Base-by-base conservation (phyloP, 768 basidiomycete genomes). In the Lentinula boryana region DNA sequence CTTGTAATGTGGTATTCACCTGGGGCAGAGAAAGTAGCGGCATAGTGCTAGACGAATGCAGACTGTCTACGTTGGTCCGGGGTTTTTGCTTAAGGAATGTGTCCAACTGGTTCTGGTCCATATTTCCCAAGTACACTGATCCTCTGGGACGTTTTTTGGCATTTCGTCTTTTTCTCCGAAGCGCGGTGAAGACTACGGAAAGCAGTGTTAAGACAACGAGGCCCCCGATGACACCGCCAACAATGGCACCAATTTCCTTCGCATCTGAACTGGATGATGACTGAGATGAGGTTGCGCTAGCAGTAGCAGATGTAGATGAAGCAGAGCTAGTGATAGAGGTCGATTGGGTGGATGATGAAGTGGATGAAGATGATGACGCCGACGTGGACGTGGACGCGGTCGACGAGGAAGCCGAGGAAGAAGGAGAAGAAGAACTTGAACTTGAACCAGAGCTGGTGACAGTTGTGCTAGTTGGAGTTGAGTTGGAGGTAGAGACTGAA, bases 141-240 rank as follows among this genome's bases (percentile, higher is more conserved):
- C 51, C 60, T 55, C 41, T 44, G 3, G 60, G 60, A 33, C 32
- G 52, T 16, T 61, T 61, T 32, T 41, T 53, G 5, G 38, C 21
- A 4, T 38, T 48, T 4, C 48, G 27, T 44, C 60, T 53, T 40
- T 27, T 52, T 43, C 48, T 56, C 16, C 60, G 52, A 23, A 48
- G 40, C 13, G 23, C 52, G 9, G 60, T 46, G 36, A 56, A 46
- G 9, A 61, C 36, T n/a, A 56, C 31, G n/a, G 60, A 61, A n/a
- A 61, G 31, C 15, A 61, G 48, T 13, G 53, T 54, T 15, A 43
- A 40, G 10, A 38, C 40, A 21, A 46, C 43, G 18, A 61, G 12
- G 12, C 55, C 55, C 32, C 36, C 55, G 32, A 56, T 43, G n/a
- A 43, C 55, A 4, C 55, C 55, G 9, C 55, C 55, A n/a, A 56